A percentile compares a stretch with the other conserved stretches of the same genome.
Evolutionary conservation across 2,329 filamentous ascomycete genomes (phyloP).

Genomic region (Phialocephala sp.): DNA sequence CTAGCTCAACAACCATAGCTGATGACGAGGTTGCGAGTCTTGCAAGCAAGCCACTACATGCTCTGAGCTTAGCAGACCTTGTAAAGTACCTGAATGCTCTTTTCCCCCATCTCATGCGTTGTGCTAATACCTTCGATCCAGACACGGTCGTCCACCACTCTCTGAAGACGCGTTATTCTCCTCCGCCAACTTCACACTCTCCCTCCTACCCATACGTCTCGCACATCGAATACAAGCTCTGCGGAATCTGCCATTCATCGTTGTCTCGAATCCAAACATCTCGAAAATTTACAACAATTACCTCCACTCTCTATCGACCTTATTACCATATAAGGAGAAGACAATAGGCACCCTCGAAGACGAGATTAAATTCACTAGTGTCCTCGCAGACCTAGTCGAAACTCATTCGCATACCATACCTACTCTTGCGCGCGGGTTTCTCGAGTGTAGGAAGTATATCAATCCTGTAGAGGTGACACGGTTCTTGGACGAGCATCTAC

Average conservation of each 20-base stretch:
- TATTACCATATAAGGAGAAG: constrained; percentile 73
- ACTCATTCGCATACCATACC: constrained; percentile 96
- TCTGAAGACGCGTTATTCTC: constrained; percentile 79
- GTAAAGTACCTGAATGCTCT: constrained; percentile 67
- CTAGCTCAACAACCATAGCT: constrained; percentile 56
- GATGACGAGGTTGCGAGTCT: constrained; percentile 82
- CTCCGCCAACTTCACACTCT: constrained; percentile 95
- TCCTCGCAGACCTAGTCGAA: constrained; percentile 92
- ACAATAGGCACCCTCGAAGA: constrained; percentile 79
- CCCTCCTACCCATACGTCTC: constrained; percentile 87
- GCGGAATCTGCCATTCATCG: constrained; percentile 93
- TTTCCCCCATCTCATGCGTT: not conserved
- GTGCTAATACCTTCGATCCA: constrained; percentile 39
- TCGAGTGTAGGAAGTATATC: constrained; percentile 93
- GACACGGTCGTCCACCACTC: constrained; percentile 82
- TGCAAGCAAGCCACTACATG: constrained; percentile 78
- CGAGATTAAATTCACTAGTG: constrained; percentile 88
- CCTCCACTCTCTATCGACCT: constrained; percentile 86
- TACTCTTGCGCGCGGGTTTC: constrained; percentile 86
- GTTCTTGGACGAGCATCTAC: constrained; percentile 92
- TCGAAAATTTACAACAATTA: constrained; percentile 96
- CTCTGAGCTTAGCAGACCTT: constrained; percentile 84
- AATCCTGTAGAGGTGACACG: constrained; percentile 80
- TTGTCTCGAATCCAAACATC: constrained; percentile 97
- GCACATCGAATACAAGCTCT: constrained; percentile 93